A percentile compares a stretch with the other conserved stretches of the same genome.
These are phyloP conservation scores for Jaenimonas drosophilae DNA, from an alignment of 208 protist genomes.

Conservation along the genomic window DNA sequence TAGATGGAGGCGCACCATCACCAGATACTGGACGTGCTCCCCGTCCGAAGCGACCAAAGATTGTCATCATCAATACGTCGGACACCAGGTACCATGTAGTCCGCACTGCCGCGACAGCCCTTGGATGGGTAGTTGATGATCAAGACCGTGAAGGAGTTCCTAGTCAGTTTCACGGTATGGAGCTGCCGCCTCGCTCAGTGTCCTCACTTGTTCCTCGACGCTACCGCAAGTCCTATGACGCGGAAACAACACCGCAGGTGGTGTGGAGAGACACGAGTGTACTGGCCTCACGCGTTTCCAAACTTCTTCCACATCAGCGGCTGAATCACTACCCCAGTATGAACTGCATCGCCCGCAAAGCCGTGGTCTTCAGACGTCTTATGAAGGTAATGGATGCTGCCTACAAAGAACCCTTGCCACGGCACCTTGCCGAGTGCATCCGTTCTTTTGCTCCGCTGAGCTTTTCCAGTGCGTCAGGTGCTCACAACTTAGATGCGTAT, in stretches of 20 bases:
- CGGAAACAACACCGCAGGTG: slow-evolving; percentile 49
- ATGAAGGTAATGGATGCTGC: too few species aligned
- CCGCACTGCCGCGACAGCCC: slow-evolving; percentile 30
- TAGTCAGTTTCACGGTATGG: slow-evolving; percentile 18
- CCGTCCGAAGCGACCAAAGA: not conserved
- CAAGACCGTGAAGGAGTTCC: slow-evolving; percentile 25
- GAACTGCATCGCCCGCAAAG: slow-evolving; percentile 85
- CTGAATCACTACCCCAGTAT: slow-evolving; percentile 94
- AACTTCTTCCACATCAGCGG: slow-evolving; percentile 54
- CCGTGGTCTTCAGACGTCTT: slow-evolving; percentile 74
- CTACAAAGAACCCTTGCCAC: too few species aligned
- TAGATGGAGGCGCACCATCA: too few species aligned
- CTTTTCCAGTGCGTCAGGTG: slow-evolving; percentile 5
- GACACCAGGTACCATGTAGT: slow-evolving; percentile 79
- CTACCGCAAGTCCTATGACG: slow-evolving; percentile 1
- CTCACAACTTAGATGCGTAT: too few species aligned
- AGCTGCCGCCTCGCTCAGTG: too few species aligned
- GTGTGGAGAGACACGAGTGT: slow-evolving; percentile 88
- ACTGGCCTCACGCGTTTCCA: slow-evolving; percentile 31
- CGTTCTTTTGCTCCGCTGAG: slow-evolving; percentile 14
- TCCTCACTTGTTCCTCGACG: too few species aligned
- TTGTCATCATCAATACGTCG: slow-evolving; percentile 43
- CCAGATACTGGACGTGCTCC: too few species aligned
- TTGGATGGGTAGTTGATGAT: slow-evolving; percentile 65
- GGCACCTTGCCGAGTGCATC: slow-evolving; percentile 23